Base-by-base conservation (phyloP, 2,329 filamentous ascomycete genomes). In the Aspergillus pseudotamarii region DNA sequence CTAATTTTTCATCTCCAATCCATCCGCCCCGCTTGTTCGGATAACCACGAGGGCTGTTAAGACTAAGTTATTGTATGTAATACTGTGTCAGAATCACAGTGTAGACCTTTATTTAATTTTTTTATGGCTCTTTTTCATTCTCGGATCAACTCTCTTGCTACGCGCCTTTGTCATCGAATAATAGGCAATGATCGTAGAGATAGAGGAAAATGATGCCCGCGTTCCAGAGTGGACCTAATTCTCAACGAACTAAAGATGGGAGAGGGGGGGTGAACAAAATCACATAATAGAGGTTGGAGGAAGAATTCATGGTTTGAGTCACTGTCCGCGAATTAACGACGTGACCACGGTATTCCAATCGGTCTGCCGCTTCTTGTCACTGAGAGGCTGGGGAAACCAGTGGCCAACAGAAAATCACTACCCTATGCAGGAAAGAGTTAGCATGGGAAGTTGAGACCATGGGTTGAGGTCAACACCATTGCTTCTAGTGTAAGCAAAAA, bases 31-130 rank as follows among this genome's bases (percentile, higher is more conserved):
- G 65, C 68, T 64, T 69, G 61, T 68, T 68, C 62, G 66, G 65
- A 64, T 60, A 57, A 60, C 68, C 68, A 70, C 66, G 67, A 71
- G 69, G 66, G 21, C 59, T 64, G 58, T 58, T 58, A 63, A 53
- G 61, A 46, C 61, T 56, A 61, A 48, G 61, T 57, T 45, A 64
- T 66, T 66, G 60, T 66, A 61, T 62, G 57, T 64, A 57, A 64
- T 59, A 66, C 43, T 38, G 43, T 36, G 57, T 58, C 41, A 34
- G 43, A 30, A 26, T 26, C n/a, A n/a, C n/a, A n/a, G n/a, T n/a
- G n/a, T n/a, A n/a, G n/a, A n/a, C n/a, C n/a, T n/a, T n/a, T n/a
- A n/a, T n/a, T n/a, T n/a, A n/a, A n/a, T n/a, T n/a, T n/a, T n/a
- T n/a, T 34, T 12, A n/a, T n/a, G 9, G 16, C 19, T 6, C 14